Evolutionary conservation across 257 asterid genomes (phyloP).

Genomic region (Perilla frutescens): DNA sequence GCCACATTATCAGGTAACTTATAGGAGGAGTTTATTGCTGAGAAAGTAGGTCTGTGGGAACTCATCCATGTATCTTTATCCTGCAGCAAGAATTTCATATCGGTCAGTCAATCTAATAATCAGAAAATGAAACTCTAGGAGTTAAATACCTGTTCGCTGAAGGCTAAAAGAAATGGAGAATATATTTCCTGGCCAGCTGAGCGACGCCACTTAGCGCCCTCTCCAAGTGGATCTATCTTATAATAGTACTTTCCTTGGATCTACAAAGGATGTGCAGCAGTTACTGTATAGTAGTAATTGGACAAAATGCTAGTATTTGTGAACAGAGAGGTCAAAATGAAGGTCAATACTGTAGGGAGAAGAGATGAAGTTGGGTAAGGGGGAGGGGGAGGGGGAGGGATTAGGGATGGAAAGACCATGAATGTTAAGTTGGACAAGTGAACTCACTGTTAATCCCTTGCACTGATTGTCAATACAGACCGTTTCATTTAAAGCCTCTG

Average conservation of each 20-base stretch:
- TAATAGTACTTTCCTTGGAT: constrained; percentile 62
- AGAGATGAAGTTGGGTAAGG: neutral
- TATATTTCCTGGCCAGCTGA: constrained; percentile 67
- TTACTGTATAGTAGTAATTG: constrained; percentile 11
- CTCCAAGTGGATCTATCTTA: constrained; percentile 62
- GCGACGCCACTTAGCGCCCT: constrained; percentile 77
- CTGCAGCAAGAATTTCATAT: constrained; percentile 38
- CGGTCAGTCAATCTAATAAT: constrained; percentile 26
- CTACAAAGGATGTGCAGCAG: constrained; percentile 35
- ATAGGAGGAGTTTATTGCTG: constrained; percentile 60
- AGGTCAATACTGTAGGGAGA: constrained; percentile 9
- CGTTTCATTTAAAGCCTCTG: constrained; percentile 74
- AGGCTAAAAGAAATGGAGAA: constrained; percentile 65
- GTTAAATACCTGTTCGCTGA: constrained; percentile 53
- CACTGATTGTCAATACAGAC: constrained; percentile 57
- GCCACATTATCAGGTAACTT: constrained; percentile 62
- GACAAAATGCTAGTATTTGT: neutral
- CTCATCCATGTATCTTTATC: constrained; percentile 49
- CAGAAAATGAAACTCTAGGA: constrained; percentile 23
- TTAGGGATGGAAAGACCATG: constrained; percentile 22
- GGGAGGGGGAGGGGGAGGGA: constrained; percentile 19
- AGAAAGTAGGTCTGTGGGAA: constrained; percentile 47
- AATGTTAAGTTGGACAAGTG: neutral
- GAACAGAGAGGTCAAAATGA: neutral
- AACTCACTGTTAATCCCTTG: constrained; percentile 64